Conservation (phyloP, 306 rosid genomes). For the Gynostemma pentaphyllum region DNA sequence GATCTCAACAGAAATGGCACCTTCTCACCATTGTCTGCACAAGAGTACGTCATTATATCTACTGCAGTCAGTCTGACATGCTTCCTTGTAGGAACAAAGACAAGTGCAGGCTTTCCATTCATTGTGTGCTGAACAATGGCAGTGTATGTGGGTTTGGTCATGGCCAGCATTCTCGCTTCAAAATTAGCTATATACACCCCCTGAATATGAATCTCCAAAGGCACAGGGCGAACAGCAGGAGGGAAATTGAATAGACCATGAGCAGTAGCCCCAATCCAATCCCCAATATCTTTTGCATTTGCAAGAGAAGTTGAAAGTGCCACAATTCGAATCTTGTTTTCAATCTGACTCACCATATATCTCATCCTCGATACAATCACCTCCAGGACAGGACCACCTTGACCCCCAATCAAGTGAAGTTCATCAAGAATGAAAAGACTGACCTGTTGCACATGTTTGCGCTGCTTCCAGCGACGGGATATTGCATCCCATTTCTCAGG, state of each 20-base stretch:
- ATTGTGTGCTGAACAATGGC: constrained; percentile 83
- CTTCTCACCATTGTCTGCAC: constrained; percentile 48
- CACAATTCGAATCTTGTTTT: constrained; percentile 89
- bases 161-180: constrained; percentile 97
- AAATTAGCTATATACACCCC: constrained; percentile 76
- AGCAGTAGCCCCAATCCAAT: constrained; percentile 93
- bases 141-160: constrained; percentile 82
- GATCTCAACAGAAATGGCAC: constrained; percentile 52
- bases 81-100: constrained; percentile 82
- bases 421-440: constrained; percentile 82
- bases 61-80: constrained; percentile 73
- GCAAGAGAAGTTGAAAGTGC: constrained; percentile 92
- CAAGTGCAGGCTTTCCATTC: constrained; percentile 74
- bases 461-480: constrained; percentile 89
- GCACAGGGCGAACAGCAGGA: constrained; percentile 88
- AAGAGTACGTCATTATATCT: constrained; percentile 66
- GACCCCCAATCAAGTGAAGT: constrained; percentile 92
- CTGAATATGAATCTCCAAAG: constrained; percentile 83
- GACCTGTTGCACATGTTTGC: constrained; percentile 77
- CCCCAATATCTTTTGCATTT: constrained; percentile 92
- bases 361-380: constrained; percentile 87
- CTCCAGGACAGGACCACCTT: constrained; percentile 78
- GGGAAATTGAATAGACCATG: constrained; percentile 93
- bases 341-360: constrained; percentile 70
- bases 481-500: constrained; percentile 98